These are phyloP conservation scores for Moniliophthora roreri DNA, from an alignment of 1,284 basidiomycete genomes.

Conservation along the genomic window DNA sequence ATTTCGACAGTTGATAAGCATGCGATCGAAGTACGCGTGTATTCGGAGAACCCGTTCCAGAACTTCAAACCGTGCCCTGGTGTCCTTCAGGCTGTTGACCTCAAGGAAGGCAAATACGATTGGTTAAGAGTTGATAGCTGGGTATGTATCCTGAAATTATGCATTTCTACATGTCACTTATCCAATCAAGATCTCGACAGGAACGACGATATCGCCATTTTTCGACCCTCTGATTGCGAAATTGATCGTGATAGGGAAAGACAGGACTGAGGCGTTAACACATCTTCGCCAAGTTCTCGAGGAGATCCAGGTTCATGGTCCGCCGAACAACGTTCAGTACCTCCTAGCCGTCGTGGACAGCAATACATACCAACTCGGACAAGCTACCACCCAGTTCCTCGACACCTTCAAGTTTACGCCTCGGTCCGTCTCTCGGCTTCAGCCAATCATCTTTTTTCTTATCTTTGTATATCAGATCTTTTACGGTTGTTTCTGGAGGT, in stretches of 20 bases:
- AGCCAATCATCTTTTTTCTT: not conserved
- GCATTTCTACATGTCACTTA: not conserved
- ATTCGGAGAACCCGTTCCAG: slow-evolving; percentile 64
- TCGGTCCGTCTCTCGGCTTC: slow-evolving; percentile 28
- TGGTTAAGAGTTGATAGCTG: slow-evolving; percentile 60
- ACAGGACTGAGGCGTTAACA: slow-evolving; percentile 40
- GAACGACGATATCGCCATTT: slow-evolving; percentile 50
- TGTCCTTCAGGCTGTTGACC: slow-evolving; percentile 54
- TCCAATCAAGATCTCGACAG: slow-evolving; percentile 44
- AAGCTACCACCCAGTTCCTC: slow-evolving; percentile 57
- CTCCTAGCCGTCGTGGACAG: slow-evolving; percentile 44
- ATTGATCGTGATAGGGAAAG: slow-evolving; percentile 44
- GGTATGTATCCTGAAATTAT: slow-evolving; percentile 32
- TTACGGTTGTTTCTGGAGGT: slow-evolving; percentile 59
- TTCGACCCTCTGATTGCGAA: slow-evolving; percentile 63
- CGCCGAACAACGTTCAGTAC: slow-evolving; percentile 59
- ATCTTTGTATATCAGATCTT: slow-evolving; percentile 34
- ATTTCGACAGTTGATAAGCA: slow-evolving; percentile 22
- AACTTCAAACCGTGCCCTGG: slow-evolving; percentile 65
- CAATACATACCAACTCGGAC: slow-evolving; percentile 42
- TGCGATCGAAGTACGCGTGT: slow-evolving; percentile 66
- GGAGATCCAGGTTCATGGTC: slow-evolving; percentile 42
- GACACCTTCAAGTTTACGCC: slow-evolving; percentile 44
- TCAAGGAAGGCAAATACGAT: slow-evolving; percentile 30
- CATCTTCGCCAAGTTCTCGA: slow-evolving; percentile 37